Evolutionary conservation across 164 flowering plant genomes (phyloP).

Genomic region (Berberis thunbergii): DNA sequence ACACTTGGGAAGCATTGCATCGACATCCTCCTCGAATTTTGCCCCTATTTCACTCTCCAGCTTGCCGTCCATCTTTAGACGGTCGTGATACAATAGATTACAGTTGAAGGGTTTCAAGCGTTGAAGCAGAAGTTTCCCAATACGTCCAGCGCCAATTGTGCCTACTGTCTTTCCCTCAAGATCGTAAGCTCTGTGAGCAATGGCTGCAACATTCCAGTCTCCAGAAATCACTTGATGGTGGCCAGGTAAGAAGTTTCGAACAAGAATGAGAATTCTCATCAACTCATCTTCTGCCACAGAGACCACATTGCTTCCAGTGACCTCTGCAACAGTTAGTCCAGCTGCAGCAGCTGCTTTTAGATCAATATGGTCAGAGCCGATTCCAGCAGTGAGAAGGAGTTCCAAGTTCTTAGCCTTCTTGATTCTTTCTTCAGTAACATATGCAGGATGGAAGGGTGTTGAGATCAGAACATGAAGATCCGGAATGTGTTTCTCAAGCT

Average conservation of each 20-base stretch:
- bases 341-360: constrained; percentile 91
- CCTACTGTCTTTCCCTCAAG: constrained; percentile 98
- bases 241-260: constrained; percentile 84
- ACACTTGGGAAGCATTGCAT: constrained; percentile 90
- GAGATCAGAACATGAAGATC: constrained; percentile 89
- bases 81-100: constrained; percentile 88
- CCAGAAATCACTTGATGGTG: constrained; percentile 73
- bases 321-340: constrained; percentile 94
- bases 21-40: constrained; percentile 82
- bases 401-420: constrained; percentile 84
- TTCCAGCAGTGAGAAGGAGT: constrained; percentile 91
- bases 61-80: constrained; percentile 72
- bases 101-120: constrained; percentile 92
- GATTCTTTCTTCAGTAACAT: constrained; percentile 89
- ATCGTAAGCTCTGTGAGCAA: constrained; percentile 85
- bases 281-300: constrained; percentile 99
- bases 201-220: constrained; percentile 93
- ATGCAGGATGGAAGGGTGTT: constrained; percentile 98
- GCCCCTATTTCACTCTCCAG: constrained; percentile 72
- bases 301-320: constrained; percentile 90
- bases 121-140: constrained; percentile 82
- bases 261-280: constrained; percentile 91
- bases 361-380: constrained; percentile 95
- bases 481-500: constrained; percentile 88
- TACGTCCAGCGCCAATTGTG: constrained; percentile 94